These are phyloP conservation scores for Sphaerulina musiva DNA, from an alignment of 2,329 filamentous ascomycete genomes.

Conservation along the genomic window DNA sequence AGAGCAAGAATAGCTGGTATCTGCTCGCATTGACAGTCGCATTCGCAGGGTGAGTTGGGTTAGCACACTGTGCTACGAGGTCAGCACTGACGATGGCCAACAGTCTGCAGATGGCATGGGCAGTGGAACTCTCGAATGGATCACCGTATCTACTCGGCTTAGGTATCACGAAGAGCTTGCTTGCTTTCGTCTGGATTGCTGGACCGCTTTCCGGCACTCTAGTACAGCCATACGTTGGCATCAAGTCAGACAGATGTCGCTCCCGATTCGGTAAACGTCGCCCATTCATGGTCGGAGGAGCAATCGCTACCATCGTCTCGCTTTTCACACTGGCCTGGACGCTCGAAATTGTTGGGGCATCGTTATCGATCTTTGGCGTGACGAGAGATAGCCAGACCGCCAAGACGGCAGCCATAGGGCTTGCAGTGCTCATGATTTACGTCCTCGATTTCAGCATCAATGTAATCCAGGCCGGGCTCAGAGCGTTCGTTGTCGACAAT, in stretches of 20 bases:
- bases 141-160: constrained; percentile 56
- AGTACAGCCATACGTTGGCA: constrained; percentile 50
- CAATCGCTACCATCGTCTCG: constrained; percentile 44
- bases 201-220: constrained; percentile 49
- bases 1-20: constrained; percentile 73
- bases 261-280: constrained; percentile 45
- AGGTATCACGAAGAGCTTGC: constrained; percentile 47
- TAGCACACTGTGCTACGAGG: neutral
- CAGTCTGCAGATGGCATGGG: constrained; percentile 87
- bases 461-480: constrained; percentile 84
- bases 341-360: constrained; percentile 52
- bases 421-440: constrained; percentile 82
- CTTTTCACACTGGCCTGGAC: constrained; percentile 48
- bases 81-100: constrained; percentile 3
- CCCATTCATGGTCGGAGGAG: constrained; percentile 49
- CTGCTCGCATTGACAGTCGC: constrained; percentile 78
- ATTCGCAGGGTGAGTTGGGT: constrained; percentile 57
- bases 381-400: constrained; percentile 59
- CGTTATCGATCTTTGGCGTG: constrained; percentile 65
- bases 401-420: constrained; percentile 61
- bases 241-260: constrained; percentile 47
- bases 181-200: constrained; percentile 51
- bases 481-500: constrained; percentile 90
- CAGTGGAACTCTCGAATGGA: constrained; percentile 87
- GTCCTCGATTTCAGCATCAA: constrained; percentile 92